Percentiles rank a stretch among this genome's conserved stretches.
These are phyloP conservation scores for Chrysoporthe cubensis DNA, from an alignment of 2,329 filamentous ascomycete species.

Conservation along the genomic window DNA sequence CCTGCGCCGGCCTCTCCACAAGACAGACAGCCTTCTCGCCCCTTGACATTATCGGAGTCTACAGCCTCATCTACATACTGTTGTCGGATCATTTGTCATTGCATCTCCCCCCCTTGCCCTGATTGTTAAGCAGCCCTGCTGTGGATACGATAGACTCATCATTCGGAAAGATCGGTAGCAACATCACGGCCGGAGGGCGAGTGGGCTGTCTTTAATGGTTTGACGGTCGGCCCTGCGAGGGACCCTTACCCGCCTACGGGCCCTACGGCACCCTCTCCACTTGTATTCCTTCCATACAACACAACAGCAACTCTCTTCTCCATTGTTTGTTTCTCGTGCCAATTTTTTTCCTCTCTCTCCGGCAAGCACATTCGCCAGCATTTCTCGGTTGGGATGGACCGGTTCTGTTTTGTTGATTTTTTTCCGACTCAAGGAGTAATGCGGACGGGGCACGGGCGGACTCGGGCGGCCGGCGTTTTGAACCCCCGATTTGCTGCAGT, in stretches of 20 bases:
- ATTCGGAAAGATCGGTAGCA: not conserved
- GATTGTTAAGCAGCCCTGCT: not conserved
- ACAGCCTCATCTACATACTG: not conserved
- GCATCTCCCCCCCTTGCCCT: not conserved
- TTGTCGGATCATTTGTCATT: not conserved
- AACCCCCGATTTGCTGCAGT: not conserved
- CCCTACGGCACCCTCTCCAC: not conserved
- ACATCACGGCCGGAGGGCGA: not conserved
- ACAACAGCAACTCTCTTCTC: not conserved
- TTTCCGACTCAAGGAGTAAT: not conserved
- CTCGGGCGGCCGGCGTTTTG: not conserved
- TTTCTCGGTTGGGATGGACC: not conserved
- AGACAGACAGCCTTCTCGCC: not conserved
- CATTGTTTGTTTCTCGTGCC: not conserved
- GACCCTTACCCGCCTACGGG: not conserved
- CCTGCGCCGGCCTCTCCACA: not conserved
- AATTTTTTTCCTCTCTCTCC: not conserved
- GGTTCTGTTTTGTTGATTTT: not conserved
- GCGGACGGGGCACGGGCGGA: not conserved
- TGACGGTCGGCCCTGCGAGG: not conserved
- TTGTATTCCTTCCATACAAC: not conserved
- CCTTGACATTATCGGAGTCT: not conserved
- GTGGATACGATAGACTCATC: not conserved
- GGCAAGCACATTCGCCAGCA: not conserved
- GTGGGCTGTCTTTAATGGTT: not conserved